Evolutionary conservation across 306 rosid genomes (phyloP).

Genomic region (Rosa chinensis): DNA sequence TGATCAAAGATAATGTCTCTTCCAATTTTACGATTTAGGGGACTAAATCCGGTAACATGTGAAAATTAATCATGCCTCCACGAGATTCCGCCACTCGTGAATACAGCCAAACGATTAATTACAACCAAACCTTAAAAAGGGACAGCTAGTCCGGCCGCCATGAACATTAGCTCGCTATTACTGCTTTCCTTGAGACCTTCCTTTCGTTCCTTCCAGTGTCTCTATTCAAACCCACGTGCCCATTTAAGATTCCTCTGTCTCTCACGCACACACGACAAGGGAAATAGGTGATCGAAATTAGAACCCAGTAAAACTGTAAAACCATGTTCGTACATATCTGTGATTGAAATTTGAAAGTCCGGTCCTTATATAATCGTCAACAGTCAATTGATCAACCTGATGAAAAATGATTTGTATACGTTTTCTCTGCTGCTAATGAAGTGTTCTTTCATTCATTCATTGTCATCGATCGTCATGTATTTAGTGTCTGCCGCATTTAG

Average conservation of each 20-base stretch:
- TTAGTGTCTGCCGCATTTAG: not conserved
- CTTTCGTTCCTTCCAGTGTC: not conserved
- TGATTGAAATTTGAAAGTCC: not conserved
- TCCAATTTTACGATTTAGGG: not conserved
- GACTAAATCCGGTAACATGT: not conserved
- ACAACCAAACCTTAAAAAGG: not conserved
- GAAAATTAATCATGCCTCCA: not conserved
- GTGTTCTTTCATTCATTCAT: not conserved
- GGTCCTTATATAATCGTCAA: not conserved
- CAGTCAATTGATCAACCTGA: not conserved
- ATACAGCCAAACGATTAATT: slow-evolving; percentile 9
- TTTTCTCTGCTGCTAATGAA: not conserved
- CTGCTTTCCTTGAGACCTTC: not conserved
- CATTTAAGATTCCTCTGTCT: not conserved
- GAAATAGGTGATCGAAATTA: no score
- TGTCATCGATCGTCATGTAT: not conserved
- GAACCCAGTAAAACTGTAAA: no score
- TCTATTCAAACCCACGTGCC: slow-evolving; percentile 9
- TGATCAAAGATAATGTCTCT: not conserved
- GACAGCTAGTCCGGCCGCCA: not conserved
- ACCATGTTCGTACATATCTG: not conserved
- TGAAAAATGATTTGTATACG: not conserved
- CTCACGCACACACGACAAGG: not conserved
- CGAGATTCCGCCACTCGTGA: slow-evolving; percentile 24
- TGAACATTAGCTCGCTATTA: not conserved